Percentiles rank a stretch among this genome's conserved stretches.
These are phyloP conservation scores for Lobosporangium transversale DNA, from an alignment of 192 early-diverging fungal genomes.

Conservation along the genomic window DNA sequence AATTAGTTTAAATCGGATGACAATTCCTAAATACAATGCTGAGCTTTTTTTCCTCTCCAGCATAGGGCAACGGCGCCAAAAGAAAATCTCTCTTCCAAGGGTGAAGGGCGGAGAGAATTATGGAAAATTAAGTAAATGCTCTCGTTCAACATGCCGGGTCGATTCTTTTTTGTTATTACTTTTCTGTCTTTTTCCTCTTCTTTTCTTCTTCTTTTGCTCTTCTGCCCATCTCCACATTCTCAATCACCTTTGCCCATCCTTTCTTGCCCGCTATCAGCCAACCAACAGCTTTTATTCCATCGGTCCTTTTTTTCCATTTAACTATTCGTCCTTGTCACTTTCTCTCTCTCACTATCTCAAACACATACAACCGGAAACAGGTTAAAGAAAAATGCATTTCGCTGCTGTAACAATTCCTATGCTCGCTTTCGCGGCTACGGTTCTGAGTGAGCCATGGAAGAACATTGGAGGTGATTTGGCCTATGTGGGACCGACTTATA, in stretches of 20 bases:
- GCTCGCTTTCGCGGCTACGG: conserved; percentile 23
- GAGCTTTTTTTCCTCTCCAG: too few species aligned
- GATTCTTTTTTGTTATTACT: not conserved
- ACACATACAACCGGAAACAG: too few species aligned
- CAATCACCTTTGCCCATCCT: not conserved
- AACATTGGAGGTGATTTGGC: conserved; percentile 41
- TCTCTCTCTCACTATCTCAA: not conserved
- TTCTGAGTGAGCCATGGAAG: conserved; percentile 32
- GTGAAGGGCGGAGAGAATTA: not conserved
- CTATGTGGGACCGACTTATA: conserved; percentile 25
- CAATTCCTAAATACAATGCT: not conserved
- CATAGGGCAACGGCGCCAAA: not conserved
- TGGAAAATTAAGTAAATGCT: not conserved
- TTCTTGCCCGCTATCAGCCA: too few species aligned
- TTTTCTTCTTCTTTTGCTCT: conserved; percentile 48
- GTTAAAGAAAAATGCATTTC: conserved; percentile 46
- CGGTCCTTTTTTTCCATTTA: too few species aligned
- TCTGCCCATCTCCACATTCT: conserved; percentile 25
- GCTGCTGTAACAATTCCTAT: conserved; percentile 14
- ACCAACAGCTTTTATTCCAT: too few species aligned
- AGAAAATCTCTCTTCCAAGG: not conserved
- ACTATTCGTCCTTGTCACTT: not conserved
- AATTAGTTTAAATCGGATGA: conserved; percentile 5
- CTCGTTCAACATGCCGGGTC: too few species aligned
- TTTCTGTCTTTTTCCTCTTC: conserved; percentile 4